Conservation (phyloP, 139 green algal genomes). For the Ettlia oleoabundans region DNA sequence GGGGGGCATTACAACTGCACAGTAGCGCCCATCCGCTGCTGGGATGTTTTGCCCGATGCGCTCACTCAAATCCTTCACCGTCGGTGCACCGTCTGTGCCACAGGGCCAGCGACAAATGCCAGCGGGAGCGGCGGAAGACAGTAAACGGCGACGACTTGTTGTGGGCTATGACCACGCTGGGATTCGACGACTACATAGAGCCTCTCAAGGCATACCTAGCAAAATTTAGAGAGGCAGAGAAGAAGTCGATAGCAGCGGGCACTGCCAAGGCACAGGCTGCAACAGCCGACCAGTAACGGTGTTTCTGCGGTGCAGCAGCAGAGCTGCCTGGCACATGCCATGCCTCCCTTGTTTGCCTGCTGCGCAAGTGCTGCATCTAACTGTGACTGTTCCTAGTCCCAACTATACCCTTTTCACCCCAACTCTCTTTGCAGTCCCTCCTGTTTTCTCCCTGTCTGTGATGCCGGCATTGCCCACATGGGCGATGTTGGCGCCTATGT, state of each 20-base stretch:
- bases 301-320: background rate
- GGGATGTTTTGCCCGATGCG: no score
- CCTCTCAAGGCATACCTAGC: constrained; percentile 95
- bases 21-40: no score
- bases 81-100: background rate
- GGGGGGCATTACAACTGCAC: no score
- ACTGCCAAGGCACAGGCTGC: background rate
- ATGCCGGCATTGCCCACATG: no score
- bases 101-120: constrained; percentile 99
- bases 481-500: no score
- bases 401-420: no score
- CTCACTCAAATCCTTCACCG: no score
- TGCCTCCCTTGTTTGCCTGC: background rate
- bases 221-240: constrained; percentile 92
- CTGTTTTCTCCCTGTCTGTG: no score
- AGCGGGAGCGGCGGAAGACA: constrained; percentile 98
- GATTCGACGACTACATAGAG: constrained; percentile 98
- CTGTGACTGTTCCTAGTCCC: no score
- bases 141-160: constrained; percentile 99
- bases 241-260: constrained; percentile 2
- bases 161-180: constrained; percentile 97
- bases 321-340: background rate
- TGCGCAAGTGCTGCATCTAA: no score
- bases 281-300: no score
- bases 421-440: no score